Percentiles rank a stretch among this genome's conserved stretches.
phyloP scores from a whole-genome alignment of 2,329 filamentous ascomycete species.

The Microdochium nivale region DNA sequence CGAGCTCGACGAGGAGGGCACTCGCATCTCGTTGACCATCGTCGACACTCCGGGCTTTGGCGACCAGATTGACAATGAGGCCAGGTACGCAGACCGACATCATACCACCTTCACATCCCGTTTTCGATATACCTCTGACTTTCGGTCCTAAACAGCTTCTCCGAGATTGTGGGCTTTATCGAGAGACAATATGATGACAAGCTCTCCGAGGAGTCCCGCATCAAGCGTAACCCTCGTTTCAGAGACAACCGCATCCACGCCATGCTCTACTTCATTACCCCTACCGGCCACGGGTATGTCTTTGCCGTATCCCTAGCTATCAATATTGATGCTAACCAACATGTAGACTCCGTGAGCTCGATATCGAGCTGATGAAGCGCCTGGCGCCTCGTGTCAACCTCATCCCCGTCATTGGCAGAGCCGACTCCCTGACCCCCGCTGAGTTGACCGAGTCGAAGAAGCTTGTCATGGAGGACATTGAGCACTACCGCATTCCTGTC shows the following conservation, averaged over 20 bases:
- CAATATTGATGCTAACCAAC: constrained; percentile 2
- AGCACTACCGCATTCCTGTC: constrained; percentile 98
- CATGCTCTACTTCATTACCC: constrained; percentile 98
- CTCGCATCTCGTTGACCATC: constrained; percentile 94
- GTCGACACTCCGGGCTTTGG: constrained; percentile 98
- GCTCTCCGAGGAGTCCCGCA: constrained; percentile 96
- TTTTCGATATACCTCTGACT: constrained; percentile 4
- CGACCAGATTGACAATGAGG: constrained; percentile 98
- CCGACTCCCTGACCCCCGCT: constrained; percentile 90
- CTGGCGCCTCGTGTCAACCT: constrained; percentile 97
- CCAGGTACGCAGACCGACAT: constrained; percentile 52
- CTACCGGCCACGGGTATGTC: constrained; percentile 80
- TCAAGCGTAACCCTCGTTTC: constrained; percentile 99
- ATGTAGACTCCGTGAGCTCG: constrained; percentile 84
- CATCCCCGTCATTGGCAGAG: constrained; percentile 97
- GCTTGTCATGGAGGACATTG: constrained; percentile 99
- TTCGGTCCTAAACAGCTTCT: constrained; percentile 54
- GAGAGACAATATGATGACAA: constrained; percentile 99
- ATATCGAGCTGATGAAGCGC: constrained; percentile 99
- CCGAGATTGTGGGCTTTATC: constrained; percentile 95
- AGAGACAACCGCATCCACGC: constrained; percentile 98
- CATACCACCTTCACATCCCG: constrained; percentile 1
- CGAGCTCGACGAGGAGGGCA: constrained; percentile 96
- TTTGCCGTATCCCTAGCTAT: neutral
- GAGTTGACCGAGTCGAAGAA: constrained; percentile 99